Conservation (phyloP, 2,329 filamentous ascomycete species). For the Kalmusia sp. region DNA sequence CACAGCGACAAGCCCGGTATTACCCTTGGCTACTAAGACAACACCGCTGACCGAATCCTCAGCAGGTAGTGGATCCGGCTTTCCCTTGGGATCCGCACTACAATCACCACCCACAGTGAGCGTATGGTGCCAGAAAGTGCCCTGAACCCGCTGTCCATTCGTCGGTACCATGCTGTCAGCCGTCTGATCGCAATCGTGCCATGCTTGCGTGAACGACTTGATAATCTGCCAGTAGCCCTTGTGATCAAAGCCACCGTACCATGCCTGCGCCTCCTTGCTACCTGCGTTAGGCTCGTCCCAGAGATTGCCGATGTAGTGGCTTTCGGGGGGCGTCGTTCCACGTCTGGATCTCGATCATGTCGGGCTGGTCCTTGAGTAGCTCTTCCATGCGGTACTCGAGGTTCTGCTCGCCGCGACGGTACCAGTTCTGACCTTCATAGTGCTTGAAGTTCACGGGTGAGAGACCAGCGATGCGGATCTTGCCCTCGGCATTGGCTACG, state of each 20-base stretch:
- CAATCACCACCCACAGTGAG: conserved; percentile 35
- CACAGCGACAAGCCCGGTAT: conserved; percentile 25
- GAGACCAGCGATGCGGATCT: conserved; percentile 49
- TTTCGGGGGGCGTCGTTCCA: conserved; percentile 53
- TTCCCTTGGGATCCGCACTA: conserved; percentile 52
- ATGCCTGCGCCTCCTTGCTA: conserved; percentile 29
- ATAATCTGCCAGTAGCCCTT: conserved; percentile 47
- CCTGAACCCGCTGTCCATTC: conserved; percentile 23
- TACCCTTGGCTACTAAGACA: conserved; percentile 23
- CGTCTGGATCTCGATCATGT: conserved; percentile 50
- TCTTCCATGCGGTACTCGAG: conserved; percentile 38
- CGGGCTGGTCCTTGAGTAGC: conserved; percentile 43
- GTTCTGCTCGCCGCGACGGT: conserved; percentile 49
- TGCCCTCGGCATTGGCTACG: conserved; percentile 35
- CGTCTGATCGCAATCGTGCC: conserved; percentile 39
- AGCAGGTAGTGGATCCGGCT: conserved; percentile 25
- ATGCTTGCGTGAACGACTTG: conserved; percentile 46
- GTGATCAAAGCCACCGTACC: conserved; percentile 42
- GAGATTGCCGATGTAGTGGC: conserved; percentile 51
- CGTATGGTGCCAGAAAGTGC: conserved; percentile 30
- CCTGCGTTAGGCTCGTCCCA: conserved; percentile 42
- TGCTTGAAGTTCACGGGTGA: conserved; percentile 52
- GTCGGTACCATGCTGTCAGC: conserved; percentile 29
- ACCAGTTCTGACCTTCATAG: conserved; percentile 38
- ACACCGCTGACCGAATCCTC: conserved; percentile 34